Conservation (phyloP, 2,329 filamentous ascomycete genomes). For the Lachnellula arida region DNA sequence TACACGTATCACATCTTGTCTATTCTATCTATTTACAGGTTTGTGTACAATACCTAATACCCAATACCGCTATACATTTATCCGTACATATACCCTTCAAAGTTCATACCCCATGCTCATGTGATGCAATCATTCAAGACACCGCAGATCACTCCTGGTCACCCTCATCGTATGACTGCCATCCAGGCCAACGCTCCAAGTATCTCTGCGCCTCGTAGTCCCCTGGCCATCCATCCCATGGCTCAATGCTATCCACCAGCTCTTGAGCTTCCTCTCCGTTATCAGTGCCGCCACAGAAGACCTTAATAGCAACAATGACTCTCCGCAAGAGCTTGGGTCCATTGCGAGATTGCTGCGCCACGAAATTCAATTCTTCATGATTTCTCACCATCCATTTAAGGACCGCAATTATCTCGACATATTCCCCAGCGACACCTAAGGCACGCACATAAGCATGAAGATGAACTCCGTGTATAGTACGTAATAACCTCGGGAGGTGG, state of each 20-base stretch:
- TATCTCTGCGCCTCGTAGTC: slow-evolving; percentile 21
- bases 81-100: neutral
- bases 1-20: neutral
- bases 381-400: slow-evolving; percentile 55
- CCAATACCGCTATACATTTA: neutral
- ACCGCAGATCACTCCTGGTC: neutral
- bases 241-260: slow-evolving; percentile 21
- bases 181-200: neutral
- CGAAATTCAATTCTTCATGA: slow-evolving; percentile 33
- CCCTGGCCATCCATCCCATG: slow-evolving; percentile 29
- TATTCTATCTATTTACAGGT: neutral
- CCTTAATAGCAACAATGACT: slow-evolving; percentile 21
- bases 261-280: slow-evolving; percentile 14
- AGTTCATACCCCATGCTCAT: neutral
- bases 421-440: slow-evolving; percentile 57
- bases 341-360: slow-evolving; percentile 16
- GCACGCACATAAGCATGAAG: slow-evolving; percentile 59
- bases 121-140: neutral
- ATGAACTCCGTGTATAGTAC: slow-evolving; percentile 41
- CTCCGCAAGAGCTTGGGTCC: slow-evolving; percentile 14
- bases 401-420: slow-evolving; percentile 51
- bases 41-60: neutral
- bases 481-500: slow-evolving; percentile 33
- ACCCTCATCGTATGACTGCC: neutral
- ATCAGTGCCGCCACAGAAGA: slow-evolving; percentile 14